These are phyloP conservation scores for Akebia trifoliata DNA, from an alignment of 164 flowering plant species.

Conservation along the genomic window DNA sequence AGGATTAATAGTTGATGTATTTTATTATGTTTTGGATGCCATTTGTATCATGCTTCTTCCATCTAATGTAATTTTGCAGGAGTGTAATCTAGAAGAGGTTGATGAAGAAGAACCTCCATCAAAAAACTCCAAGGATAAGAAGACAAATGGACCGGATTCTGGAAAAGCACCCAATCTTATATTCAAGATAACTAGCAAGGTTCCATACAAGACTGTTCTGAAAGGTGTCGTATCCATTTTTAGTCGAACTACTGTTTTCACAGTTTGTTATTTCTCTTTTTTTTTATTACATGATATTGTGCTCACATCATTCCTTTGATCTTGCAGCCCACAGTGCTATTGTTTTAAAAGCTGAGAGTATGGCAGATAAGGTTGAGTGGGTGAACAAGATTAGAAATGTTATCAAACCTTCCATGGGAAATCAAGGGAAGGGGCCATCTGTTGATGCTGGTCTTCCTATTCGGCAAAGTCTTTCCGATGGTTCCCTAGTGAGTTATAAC, in stretches of 20 bases:
- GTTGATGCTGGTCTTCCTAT: constrained; percentile 49
- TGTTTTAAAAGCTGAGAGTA: constrained; percentile 84
- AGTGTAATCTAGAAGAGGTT: constrained; percentile 76
- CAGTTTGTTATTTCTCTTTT: neutral
- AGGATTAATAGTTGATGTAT: neutral
- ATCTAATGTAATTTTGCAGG: constrained; percentile 42
- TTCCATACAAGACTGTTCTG: constrained; percentile 86
- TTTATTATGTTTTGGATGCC: neutral
- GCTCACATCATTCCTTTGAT: neutral
- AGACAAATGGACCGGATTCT: constrained; percentile 78
- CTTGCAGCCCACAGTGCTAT: constrained; percentile 88
- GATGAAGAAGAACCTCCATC: constrained; percentile 77
- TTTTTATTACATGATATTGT: neutral
- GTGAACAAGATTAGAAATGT: constrained; percentile 63
- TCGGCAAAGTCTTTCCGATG: constrained; percentile 92
- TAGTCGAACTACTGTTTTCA: neutral
- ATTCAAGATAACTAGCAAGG: constrained; percentile 81
- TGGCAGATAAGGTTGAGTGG: constrained; percentile 86
- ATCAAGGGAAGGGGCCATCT: constrained; percentile 34
- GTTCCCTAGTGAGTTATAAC: constrained; percentile 71
- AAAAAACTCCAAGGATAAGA: constrained; percentile 90
- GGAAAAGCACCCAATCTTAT: constrained; percentile 62
- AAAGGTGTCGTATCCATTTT: constrained; percentile 50
- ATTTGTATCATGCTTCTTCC: constrained; percentile 1
- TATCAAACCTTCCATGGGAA: constrained; percentile 58